Evolutionary conservation across 495 filamentous ascomycete species (phyloP), one percentile per base, ranked within the genome.

Genomic region (Lineolata rhizophorae): DNA sequence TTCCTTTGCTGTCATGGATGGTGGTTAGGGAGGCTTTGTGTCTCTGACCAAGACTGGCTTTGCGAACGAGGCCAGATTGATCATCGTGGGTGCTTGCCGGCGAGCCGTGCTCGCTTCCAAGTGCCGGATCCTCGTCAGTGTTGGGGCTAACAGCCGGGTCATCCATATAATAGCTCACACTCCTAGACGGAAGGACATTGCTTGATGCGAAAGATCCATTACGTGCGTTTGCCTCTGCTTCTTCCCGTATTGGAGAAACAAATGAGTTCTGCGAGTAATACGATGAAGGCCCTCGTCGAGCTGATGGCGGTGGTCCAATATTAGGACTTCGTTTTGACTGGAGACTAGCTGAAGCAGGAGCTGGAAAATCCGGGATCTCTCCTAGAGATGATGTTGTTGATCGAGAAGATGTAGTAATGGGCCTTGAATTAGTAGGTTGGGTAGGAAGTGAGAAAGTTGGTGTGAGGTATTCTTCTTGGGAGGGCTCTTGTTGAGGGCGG

Each of bases 201-300:
- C 80, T 91, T 4, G 83, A 90, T 5, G 80, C 80, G 45, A 73
- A 77, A 0, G 79, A 85, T 13, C 64, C 67, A 45, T 73, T 65
- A 10, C 67, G 57, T 27, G 65, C 56, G 20, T 67, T 58, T 1
- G 32, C 41, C 18, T 55, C 52, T 31, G 66, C 61, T 45, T 92
- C 83, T 50, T 94, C 84, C 1, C 71, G 76, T 34, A 94, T 93
- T 1, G 84, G 84, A 5, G 84, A 79, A 3, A 93, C 80, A 35
- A 62, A 79, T 1, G 77, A 80, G 34, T 62, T 64, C 15, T 78
- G 65, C 6, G 61, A 54, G 32, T 65, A 82, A 40, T 79, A 80
- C 20, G 72, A 76, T n/a, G 74, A 69, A 2, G 71, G 70, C 0
- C 74, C 78, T 40, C 75, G 58, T 41, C 76, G 60, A 10, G 75